Conservation (phyloP, 140 eudicot genomes). For the Bidens hawaiensis region DNA sequence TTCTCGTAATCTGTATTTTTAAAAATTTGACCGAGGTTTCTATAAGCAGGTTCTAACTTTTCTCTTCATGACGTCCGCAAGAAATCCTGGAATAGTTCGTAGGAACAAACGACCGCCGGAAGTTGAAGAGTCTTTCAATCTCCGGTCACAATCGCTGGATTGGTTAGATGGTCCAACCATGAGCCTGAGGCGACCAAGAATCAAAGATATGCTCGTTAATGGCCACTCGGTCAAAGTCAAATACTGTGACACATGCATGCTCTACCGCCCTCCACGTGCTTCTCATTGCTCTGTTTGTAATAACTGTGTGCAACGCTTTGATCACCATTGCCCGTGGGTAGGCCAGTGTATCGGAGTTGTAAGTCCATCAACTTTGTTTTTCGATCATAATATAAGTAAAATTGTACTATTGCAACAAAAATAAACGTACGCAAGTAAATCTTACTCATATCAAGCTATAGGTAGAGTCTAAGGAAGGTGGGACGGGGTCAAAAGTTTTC, state of each 20-base stretch:
- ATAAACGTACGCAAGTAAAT: no score
- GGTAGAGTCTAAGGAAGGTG: no score
- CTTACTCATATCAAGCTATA: no score
- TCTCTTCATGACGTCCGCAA: constrained; percentile 62
- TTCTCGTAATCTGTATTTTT: neutral
- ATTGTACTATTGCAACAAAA: no score
- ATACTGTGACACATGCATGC: constrained; percentile 70
- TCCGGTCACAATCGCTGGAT: constrained; percentile 38
- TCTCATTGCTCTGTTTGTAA: constrained; percentile 89
- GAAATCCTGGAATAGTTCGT: constrained; percentile 71
- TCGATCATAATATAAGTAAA: no score
- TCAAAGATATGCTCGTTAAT: constrained; percentile 55
- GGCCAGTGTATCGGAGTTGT: constrained; percentile 89
- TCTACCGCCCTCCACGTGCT: constrained; percentile 79
- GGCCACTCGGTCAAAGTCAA: constrained; percentile 61
- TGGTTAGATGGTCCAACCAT: constrained; percentile 32
- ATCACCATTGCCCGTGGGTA: constrained; percentile 94
- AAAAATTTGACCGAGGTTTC: neutral
- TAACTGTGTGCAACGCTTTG: constrained; percentile 76
- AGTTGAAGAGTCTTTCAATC: constrained; percentile 4
- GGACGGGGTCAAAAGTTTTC: no score
- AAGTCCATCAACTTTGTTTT: constrained; percentile 30
- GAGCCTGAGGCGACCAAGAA: constrained; percentile 47
- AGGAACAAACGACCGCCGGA: constrained; percentile 51
- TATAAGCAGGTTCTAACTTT: constrained; percentile 53